A percentile compares a stretch with the other conserved stretches of the same genome.
Conservation (phyloP, 2,329 filamentous ascomycete species). For the Aspergillus tamarii region DNA sequence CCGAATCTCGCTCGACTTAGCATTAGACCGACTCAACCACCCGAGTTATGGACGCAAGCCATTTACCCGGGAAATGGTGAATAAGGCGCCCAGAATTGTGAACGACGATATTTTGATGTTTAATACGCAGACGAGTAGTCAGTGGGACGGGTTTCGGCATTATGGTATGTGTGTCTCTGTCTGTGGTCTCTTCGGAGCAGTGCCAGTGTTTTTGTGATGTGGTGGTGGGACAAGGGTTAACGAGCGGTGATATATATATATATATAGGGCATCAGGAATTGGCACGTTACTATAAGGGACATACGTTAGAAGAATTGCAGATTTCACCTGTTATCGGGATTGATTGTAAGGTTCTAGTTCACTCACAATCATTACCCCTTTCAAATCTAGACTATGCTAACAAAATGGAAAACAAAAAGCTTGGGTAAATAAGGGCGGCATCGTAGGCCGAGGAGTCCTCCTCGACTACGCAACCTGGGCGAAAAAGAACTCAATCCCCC, state of each 20-base stretch:
- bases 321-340: constrained; percentile 45
- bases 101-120: constrained; percentile 65
- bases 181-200: neutral
- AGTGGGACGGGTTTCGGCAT: constrained; percentile 52
- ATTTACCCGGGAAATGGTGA: constrained; percentile 58
- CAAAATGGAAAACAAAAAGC: constrained; percentile 24
- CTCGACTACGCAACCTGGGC: constrained; percentile 52
- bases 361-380: neutral
- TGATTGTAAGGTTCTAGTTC: constrained; percentile 26
- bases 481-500: constrained; percentile 36
- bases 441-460: constrained; percentile 53
- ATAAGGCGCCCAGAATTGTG: constrained; percentile 55
- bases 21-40: constrained; percentile 56
- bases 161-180: constrained; percentile 26
- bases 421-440: constrained; percentile 43
- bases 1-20: constrained; percentile 62
- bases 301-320: constrained; percentile 44
- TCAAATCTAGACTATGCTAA: neutral
- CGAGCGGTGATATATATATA: neutral
- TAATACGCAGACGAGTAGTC: constrained; percentile 61
- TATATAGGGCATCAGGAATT: constrained; percentile 45
- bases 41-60: constrained; percentile 60
- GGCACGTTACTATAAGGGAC: constrained; percentile 47
- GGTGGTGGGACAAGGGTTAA: neutral
- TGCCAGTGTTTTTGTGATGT: constrained; percentile 5